These are phyloP conservation scores for Truncatella angustata DNA, from an alignment of 2,329 filamentous ascomycete genomes.

Conservation along the genomic window DNA sequence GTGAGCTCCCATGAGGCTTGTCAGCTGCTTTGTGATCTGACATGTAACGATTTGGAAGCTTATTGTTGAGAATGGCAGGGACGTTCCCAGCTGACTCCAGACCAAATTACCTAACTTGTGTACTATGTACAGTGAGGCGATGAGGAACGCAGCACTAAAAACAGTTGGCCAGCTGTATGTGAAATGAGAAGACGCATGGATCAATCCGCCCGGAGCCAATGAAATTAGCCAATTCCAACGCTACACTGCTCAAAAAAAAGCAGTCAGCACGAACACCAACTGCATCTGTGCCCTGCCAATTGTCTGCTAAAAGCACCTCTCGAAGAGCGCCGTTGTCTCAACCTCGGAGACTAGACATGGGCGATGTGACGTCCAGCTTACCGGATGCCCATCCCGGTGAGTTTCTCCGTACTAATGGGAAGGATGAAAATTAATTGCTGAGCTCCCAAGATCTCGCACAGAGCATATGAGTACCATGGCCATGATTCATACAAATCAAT, in stretches of 20 bases:
- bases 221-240: not conserved
- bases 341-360: not conserved
- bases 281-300: not conserved
- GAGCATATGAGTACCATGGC: not conserved
- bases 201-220: not conserved
- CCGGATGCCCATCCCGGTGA: not conserved
- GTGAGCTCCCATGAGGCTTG: not conserved
- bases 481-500: not conserved
- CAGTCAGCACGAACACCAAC: not conserved
- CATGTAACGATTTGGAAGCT: not conserved
- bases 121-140: conserved; percentile 1
- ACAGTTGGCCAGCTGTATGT: not conserved
- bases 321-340: not conserved
- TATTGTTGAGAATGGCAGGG: not conserved
- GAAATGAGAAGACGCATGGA: not conserved
- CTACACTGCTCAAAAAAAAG: not conserved
- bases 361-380: conserved; percentile 6
- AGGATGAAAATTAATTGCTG: no score
- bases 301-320: not conserved
- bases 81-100: not conserved
- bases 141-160: not conserved
- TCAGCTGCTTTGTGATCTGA: not conserved
- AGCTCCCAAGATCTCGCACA: not conserved
- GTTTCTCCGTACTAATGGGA: no score
- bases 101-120: no score